A percentile compares a stretch with the other conserved stretches of the same genome.
These are phyloP conservation scores for Scedosporium aurantiacum DNA, from an alignment of 2,329 filamentous ascomycete genomes.

Conservation along the genomic window DNA sequence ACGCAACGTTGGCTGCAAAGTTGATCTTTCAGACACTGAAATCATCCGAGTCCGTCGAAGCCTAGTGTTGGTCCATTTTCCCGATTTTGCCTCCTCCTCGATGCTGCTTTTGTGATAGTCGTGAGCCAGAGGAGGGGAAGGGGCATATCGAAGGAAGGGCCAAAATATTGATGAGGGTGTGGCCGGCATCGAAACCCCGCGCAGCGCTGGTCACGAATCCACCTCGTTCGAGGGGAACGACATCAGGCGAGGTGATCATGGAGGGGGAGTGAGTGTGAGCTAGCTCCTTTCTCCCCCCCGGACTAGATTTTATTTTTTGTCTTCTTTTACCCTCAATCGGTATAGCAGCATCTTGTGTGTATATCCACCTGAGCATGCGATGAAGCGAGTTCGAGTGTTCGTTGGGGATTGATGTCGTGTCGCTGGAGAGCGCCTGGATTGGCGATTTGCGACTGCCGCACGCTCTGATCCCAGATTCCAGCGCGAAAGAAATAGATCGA, in stretches of 20 bases:
- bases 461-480: neutral
- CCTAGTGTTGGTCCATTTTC: no score
- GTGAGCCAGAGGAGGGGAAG: no score
- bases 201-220: no score
- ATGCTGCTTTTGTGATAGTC: no score
- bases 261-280: neutral
- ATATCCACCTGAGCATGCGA: neutral
- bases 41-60: no score
- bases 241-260: neutral
- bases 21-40: no score
- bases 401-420: neutral
- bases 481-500: neutral
- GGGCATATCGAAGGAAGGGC: neutral
- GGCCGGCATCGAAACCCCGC: neutral
- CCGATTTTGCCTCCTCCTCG: no score
- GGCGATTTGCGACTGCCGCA: neutral
- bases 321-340: neutral
- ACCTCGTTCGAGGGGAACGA: no score
- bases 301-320: no score
- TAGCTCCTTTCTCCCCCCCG: no score
- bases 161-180: neutral
- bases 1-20: no score
- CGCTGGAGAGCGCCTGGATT: neutral
- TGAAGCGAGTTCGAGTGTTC: neutral
- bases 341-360: neutral